Evolutionary conservation across 1,139 yeast genomes (phyloP).

Genomic region (Protomyces inundatus): DNA sequence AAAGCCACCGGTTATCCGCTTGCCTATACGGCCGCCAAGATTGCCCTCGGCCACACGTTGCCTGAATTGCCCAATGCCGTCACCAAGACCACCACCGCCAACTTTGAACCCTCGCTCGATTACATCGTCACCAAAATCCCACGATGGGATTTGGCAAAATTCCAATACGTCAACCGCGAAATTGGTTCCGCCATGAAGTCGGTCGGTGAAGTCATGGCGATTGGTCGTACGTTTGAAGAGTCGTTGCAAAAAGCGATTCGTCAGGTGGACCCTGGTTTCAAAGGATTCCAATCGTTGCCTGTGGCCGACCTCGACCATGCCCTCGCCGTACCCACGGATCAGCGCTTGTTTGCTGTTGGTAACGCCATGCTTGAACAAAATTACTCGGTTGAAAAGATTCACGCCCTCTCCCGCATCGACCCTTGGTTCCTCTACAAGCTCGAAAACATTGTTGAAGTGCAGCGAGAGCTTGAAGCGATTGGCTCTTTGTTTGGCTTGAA

Average conservation of each 20-base stretch:
- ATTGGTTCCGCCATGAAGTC: constrained; percentile 97
- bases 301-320: constrained; percentile 75
- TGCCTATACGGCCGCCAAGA: constrained; percentile 97
- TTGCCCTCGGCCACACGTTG: constrained; percentile 87
- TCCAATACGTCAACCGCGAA: constrained; percentile 87
- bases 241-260: constrained; percentile 97
- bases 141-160: constrained; percentile 95
- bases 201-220: constrained; percentile 99
- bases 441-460: constrained; percentile 84
- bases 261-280: constrained; percentile 84
- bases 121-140: constrained; percentile 96
- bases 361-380: constrained; percentile 88
- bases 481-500: constrained; percentile 57
- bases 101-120: constrained; percentile 94
- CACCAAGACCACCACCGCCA: constrained; percentile 90
- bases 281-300: constrained; percentile 88
- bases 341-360: constrained; percentile 97
- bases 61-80: constrained; percentile 96
- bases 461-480: constrained; percentile 65
- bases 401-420: constrained; percentile 85
- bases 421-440: constrained; percentile 93
- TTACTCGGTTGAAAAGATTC: constrained; percentile 86
- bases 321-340: constrained; percentile 86
- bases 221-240: constrained; percentile 96
- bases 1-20: constrained; percentile 98